Conservation (phyloP, 2,329 filamentous ascomycete species). For the Seiridium cupressi region DNA sequence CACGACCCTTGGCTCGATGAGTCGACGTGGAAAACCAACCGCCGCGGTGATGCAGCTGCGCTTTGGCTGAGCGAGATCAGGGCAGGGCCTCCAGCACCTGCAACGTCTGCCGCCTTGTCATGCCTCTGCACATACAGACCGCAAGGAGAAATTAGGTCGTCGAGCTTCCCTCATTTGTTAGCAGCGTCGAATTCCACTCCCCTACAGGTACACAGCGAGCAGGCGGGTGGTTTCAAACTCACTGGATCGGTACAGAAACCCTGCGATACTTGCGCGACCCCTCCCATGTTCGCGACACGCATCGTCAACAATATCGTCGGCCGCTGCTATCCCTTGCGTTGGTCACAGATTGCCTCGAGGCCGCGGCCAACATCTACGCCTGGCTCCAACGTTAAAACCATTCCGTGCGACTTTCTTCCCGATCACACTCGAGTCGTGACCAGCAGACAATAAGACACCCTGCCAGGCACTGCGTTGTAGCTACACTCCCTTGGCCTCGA, state of each 20-base stretch:
- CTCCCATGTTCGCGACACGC: constrained; percentile 3
- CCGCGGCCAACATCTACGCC: neutral
- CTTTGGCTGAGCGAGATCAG: neutral
- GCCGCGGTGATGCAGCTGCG: constrained; percentile 1
- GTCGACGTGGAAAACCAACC: constrained; percentile 6
- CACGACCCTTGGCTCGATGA: constrained; percentile 2
- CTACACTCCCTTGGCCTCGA: neutral
- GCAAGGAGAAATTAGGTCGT: too few species aligned
- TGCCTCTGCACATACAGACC: too few species aligned
- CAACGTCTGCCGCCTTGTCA: too few species aligned
- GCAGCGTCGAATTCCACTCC: too few species aligned
- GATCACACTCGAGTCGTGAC: too few species aligned
- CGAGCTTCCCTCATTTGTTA: too few species aligned
- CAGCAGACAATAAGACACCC: too few species aligned
- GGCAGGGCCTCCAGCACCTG: neutral
- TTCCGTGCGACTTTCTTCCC: too few species aligned
- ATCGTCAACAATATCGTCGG: neutral
- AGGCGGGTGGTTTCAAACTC: too few species aligned
- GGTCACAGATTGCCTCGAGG: neutral
- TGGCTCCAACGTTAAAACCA: too few species aligned
- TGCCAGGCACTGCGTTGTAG: too few species aligned
- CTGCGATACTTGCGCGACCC: constrained; percentile 2
- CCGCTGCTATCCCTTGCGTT: neutral
- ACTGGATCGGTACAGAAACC: neutral
- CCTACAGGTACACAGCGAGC: too few species aligned